Evolutionary conservation across 2,329 filamentous ascomycete species (phyloP), one percentile per base, ranked within the genome.

Genomic region (Alternaria atra): DNA sequence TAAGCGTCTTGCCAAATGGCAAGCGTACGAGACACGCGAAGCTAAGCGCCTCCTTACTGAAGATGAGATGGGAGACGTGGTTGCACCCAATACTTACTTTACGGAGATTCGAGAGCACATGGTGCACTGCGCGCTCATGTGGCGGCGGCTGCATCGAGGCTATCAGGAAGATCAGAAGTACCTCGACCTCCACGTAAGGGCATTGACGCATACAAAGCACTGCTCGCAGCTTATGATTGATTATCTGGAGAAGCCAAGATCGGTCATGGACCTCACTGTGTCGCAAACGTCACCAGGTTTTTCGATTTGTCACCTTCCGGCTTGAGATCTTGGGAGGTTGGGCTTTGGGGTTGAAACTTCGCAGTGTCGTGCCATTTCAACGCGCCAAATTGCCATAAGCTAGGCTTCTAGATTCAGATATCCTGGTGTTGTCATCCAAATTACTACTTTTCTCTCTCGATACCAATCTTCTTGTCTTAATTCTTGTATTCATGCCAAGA

Each of bases 51-150:
- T 53, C 6, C 50, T 58, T 5, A 53, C 20, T 5, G 55, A 58
- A 37, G 50, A 58, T 23, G 55, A 58, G 7, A 58, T 58, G 55
- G 55, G 55, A 3, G 50, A 58, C 42, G 55, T 58, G 5, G 55
- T 58, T 9, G 40, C 29, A 15, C 55, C 55, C 4, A 58, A 58
- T 10, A 58, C 55, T 9, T 58, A 58, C 42, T 53, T 58, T 13
- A 58, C 48, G 6, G 42, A 48, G 13, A 54, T 58, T 12, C 37
- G 55, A 17, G 55, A 58, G 50, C 55, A 58, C 12, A 58, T 58
- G 55, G 55, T 58, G 32, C 48, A 58, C 32, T 58, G 55, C 34
- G 55, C 55, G 32, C 48, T 52, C 48, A 52, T 52, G 48, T 52
- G 48, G 48, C 48, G 55, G 7, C 46, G 55, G 20, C 55, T 58